These are phyloP conservation scores for Gypsophila paniculata DNA, from an alignment of 179 eudicot genomes.

Conservation along the genomic window DNA sequence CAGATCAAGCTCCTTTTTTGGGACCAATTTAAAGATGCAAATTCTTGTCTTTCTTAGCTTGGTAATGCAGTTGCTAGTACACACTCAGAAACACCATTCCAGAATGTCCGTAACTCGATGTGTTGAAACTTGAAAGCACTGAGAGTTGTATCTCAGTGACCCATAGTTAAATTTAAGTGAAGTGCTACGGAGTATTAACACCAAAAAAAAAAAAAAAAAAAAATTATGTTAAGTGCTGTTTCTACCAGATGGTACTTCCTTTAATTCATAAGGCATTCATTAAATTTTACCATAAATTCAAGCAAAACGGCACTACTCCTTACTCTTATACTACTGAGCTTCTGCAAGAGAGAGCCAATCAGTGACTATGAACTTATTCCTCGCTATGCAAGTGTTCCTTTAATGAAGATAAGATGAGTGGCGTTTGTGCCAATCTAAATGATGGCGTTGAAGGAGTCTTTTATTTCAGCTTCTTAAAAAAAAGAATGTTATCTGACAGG, in stretches of 20 bases:
- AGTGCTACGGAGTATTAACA: too few relatives aligned
- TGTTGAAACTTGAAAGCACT: too few relatives aligned
- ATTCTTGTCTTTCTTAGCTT: neutral
- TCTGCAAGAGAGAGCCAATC: neutral
- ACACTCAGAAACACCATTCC: neutral
- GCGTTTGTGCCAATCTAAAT: neutral
- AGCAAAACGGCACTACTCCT: too few relatives aligned
- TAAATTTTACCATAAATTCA: too few relatives aligned
- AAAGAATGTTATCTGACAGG: conserved; percentile 41
- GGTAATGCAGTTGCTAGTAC: neutral
- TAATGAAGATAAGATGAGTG: neutral
- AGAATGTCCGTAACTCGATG: neutral
- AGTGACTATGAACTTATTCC: neutral
- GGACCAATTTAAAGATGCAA: neutral
- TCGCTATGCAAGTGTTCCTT: neutral
- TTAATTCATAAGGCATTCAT: too few relatives aligned
- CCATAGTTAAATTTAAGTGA: too few relatives aligned
- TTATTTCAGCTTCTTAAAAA: neutral
- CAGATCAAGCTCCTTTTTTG: neutral
- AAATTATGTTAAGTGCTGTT: too few relatives aligned
- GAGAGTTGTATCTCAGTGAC: neutral
- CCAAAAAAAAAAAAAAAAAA: too few relatives aligned
- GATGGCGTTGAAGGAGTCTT: neutral
- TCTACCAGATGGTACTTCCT: too few relatives aligned
- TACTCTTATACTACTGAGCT: neutral